phyloP scores from a whole-genome alignment of 2,329 filamentous ascomycete species.

The Trichoderma sp. region DNA sequence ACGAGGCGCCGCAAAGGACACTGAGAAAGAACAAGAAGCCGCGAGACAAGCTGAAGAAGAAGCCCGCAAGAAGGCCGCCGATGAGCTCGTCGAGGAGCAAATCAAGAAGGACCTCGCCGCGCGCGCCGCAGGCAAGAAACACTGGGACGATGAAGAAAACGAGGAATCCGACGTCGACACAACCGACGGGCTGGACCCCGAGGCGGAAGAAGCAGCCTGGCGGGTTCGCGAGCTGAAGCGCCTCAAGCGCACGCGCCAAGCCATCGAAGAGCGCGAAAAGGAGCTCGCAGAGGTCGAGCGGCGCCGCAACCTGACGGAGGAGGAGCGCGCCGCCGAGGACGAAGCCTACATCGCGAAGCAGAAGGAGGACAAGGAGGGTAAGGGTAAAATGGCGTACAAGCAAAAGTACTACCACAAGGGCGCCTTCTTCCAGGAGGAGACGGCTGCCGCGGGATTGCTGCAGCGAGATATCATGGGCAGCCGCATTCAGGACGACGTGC shows the following conservation, averaged over 20 bases:
- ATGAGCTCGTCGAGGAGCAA: slow-evolving; percentile 83
- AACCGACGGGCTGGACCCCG: slow-evolving; percentile 80
- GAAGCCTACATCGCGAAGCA: slow-evolving; percentile 72
- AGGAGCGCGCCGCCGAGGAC: slow-evolving; percentile 84
- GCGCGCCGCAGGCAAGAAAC: slow-evolving; percentile 70
- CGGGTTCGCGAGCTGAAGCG: slow-evolving; percentile 87
- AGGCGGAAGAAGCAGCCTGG: slow-evolving; percentile 88
- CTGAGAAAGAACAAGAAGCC: slow-evolving; percentile 35
- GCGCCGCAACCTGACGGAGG: slow-evolving; percentile 77
- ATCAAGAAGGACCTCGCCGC: slow-evolving; percentile 77
- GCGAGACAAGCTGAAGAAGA: slow-evolving; percentile 52
- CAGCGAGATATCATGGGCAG: slow-evolving; percentile 83
- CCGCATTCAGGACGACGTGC: slow-evolving; percentile 76
- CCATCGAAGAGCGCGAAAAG: slow-evolving; percentile 77
- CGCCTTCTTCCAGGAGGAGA: slow-evolving; percentile 87
- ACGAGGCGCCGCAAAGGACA: slow-evolving; percentile 37
- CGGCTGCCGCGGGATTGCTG: slow-evolving; percentile 70
- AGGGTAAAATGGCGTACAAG: slow-evolving; percentile 84
- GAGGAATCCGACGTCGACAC: slow-evolving; percentile 79
- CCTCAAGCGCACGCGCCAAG: slow-evolving; percentile 80
- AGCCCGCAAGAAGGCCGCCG: slow-evolving; percentile 64
- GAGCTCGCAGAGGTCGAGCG: slow-evolving; percentile 89
- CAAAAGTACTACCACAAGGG: slow-evolving; percentile 97
- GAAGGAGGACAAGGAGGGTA: slow-evolving; percentile 71
- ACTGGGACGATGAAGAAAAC: slow-evolving; percentile 79